Percentiles rank a stretch among this genome's conserved stretches.
Conservation (phyloP, 2,329 filamentous ascomycete genomes). For the Drechslerella dactyloides region DNA sequence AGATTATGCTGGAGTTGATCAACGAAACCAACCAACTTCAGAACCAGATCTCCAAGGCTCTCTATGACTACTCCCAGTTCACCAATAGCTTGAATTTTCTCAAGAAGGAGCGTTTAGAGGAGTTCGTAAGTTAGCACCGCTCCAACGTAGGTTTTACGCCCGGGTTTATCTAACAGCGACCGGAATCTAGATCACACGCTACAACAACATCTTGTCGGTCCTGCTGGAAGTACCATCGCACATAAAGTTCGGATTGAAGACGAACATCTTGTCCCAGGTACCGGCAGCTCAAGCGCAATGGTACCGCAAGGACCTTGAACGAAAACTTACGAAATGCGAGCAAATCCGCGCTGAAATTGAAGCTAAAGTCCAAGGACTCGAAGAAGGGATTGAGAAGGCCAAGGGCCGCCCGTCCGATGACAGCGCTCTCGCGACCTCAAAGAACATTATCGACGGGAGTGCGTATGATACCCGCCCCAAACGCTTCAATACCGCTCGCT, state of each 20-base stretch:
- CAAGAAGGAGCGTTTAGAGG: conserved; percentile 10
- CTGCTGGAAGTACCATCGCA: conserved; percentile 20
- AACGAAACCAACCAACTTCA: conserved; percentile 19
- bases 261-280: background rate
- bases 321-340: background rate
- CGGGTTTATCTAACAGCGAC: background rate
- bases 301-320: conserved; percentile 16
- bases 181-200: conserved; percentile 3
- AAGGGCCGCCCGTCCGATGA: conserved; percentile 7
- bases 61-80: background rate
- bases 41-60: conserved; percentile 8
- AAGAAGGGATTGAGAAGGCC: conserved; percentile 6
- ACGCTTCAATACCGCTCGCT: conserved; percentile 19
- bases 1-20: background rate
- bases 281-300: background rate
- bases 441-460: background rate
- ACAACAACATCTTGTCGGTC: conserved; percentile 17
- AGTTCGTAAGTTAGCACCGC: conserved; percentile 10
- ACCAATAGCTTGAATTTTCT: background rate
- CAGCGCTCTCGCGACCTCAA: background rate
- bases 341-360: conserved; percentile 15
- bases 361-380: background rate
- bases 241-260: conserved; percentile 16
- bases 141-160: background rate
- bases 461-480: conserved; percentile 19